A percentile compares a stretch with the other conserved stretches of the same genome.
Conservation (phyloP, 2,329 filamentous ascomycete species). For the Venturia oleaginea region DNA sequence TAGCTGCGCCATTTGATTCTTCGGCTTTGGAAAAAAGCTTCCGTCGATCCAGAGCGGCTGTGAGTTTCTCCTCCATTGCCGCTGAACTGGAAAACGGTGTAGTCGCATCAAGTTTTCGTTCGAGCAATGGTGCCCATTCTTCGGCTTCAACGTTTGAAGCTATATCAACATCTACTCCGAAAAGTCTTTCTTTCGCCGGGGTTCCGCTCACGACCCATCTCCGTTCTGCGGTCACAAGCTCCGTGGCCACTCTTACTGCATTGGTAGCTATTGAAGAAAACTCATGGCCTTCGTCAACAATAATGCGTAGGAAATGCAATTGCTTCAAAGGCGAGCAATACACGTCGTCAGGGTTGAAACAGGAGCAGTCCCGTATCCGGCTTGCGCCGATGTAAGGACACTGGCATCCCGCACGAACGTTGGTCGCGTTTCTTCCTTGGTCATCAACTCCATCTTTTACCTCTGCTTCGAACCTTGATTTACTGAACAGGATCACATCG, state of each 20-base stretch:
- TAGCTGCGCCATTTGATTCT: conserved; percentile 39
- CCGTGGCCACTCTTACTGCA: conserved; percentile 45
- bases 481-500: conserved; percentile 73
- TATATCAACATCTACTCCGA: conserved; percentile 60
- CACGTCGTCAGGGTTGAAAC: conserved; percentile 29
- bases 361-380: conserved; percentile 36
- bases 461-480: conserved; percentile 62
- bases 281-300: conserved; percentile 86
- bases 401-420: conserved; percentile 21
- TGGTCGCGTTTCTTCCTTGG: conserved; percentile 12
- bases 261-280: conserved; percentile 61
- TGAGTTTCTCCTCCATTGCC: background rate
- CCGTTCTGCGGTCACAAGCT: conserved; percentile 52
- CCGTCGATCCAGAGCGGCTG: conserved; percentile 28
- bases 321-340: conserved; percentile 56
- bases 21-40: conserved; percentile 31
- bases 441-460: conserved; percentile 44
- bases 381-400: conserved; percentile 37
- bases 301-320: conserved; percentile 77
- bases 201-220: conserved; percentile 90
- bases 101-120: conserved; percentile 18
- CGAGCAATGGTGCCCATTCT: conserved; percentile 18
- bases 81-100: background rate
- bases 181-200: conserved; percentile 65
- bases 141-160: conserved; percentile 28